Base-by-base conservation (phyloP, 129 eudicot species). In the Oenanthe sinensis region DNA sequence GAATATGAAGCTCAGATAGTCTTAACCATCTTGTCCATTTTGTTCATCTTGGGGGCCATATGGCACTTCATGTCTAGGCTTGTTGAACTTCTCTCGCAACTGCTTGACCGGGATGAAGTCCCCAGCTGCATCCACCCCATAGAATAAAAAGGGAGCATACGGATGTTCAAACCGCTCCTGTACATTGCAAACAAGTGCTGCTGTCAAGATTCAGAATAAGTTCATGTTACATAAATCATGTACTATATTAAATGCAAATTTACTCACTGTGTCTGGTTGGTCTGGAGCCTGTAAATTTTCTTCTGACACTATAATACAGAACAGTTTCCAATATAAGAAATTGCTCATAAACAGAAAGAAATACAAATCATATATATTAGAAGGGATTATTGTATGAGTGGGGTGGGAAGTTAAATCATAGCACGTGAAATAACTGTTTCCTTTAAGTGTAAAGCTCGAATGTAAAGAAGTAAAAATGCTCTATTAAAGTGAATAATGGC, bases 81-180 rank as follows among this genome's bases (percentile, higher is more conserved):
- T 87, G 84, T 85, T 88, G 85, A 85, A 94, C 86, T 94, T 94
- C 79, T 94, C 97, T 4, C 97, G 96, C 70, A 94, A 88, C 85
- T 94, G 98, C 82, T 87, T 90, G 75, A 94, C 81, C 4, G 98
- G 98, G 71, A 94, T 94, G 82, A 90, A 91, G 75, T 94, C 97
- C 55, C 97, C 98, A 79, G 93, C 97, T 39, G 91, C 82, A 87
- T 94, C 98, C 90, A 82, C 73, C 78, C 98, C 98, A 17, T 84
- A 94, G 85, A 94, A 94, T 78, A 94, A 84, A 77, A 94, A 94
- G 37, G 97, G 87, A 28, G 83, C 75, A 30, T 94, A 94, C 1
- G 98, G 98, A 79, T 94, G 97, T 74, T 91, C 98, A 87, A 94
- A 90, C 71, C 93, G 88, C 49, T 71, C 92, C 98, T 94, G 92